phyloP scores from a whole-genome alignment of 106 monocot genomes.

The Cymbidium sinense region DNA sequence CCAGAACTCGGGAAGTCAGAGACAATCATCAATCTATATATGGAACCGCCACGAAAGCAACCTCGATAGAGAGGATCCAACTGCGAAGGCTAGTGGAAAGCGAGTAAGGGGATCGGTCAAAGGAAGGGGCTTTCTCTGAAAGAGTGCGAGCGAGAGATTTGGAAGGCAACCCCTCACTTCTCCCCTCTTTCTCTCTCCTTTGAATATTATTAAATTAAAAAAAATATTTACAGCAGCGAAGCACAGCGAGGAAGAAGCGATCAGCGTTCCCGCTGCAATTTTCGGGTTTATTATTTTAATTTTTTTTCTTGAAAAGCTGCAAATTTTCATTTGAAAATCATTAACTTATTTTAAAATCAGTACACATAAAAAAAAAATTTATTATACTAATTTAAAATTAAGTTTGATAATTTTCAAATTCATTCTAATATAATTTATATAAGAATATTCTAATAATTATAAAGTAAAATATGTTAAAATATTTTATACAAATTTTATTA shows the following conservation, averaged over 20 bases:
- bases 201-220: not conserved
- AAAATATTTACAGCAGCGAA: not conserved
- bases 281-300: not conserved
- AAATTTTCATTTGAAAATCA: no score
- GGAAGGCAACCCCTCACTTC: not conserved
- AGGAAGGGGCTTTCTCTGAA: slow-evolving; percentile 10
- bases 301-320: not conserved
- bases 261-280: not conserved
- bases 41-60: not conserved
- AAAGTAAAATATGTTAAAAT: no score
- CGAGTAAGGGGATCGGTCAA: not conserved
- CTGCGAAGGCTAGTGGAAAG: not conserved
- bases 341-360: no score
- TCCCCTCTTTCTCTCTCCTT: not conserved
- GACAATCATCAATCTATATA: slow-evolving; percentile 7
- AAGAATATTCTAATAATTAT: no score
- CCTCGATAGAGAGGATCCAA: not conserved
- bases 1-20: not conserved
- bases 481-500: no score
- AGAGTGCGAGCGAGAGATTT: not conserved
- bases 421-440: no score
- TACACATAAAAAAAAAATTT: no score
- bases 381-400: no score
- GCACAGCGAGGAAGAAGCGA: not conserved
- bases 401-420: no score